These are phyloP conservation scores for Dianthus caryophyllus DNA, from an alignment of 148 eudicot genomes.

Conservation along the genomic window DNA sequence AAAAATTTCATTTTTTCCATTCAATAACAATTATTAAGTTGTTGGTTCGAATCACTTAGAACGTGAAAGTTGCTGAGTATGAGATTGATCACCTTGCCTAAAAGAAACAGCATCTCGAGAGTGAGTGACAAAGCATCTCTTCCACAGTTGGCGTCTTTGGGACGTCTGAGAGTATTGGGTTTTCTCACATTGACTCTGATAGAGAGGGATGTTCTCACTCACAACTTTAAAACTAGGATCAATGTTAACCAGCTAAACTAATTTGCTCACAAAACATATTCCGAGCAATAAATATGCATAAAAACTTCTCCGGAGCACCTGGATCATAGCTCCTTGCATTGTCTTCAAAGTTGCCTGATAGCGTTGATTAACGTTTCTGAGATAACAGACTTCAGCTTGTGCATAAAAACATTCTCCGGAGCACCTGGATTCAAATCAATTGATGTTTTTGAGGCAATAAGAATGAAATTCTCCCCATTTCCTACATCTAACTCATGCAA, in stretches of 20 bases:
- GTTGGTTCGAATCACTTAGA: background rate
- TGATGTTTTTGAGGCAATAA: conserved; percentile 46
- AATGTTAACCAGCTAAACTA: background rate
- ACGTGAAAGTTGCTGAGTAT: background rate
- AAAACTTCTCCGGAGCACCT: too few relatives aligned
- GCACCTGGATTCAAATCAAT: conserved; percentile 12
- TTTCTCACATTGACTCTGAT: conserved; percentile 56
- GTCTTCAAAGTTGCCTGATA: conserved; percentile 41
- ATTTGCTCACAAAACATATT: background rate
- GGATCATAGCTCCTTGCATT: conserved; percentile 6
- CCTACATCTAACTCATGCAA: conserved; percentile 61
- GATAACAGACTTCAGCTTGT: conserved; percentile 47
- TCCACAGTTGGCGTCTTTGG: conserved; percentile 42
- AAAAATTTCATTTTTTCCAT: background rate
- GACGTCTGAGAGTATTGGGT: conserved; percentile 75
- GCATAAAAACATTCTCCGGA: conserved; percentile 27
- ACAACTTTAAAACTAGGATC: background rate
- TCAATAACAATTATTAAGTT: background rate
- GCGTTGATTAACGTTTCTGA: conserved; percentile 37
- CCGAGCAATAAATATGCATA: too few relatives aligned
- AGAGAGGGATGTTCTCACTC: background rate
- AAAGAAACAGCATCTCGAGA: background rate
- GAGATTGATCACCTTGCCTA: conserved; percentile 1
- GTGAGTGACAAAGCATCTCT: background rate
- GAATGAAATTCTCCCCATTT: conserved; percentile 61